These are phyloP conservation scores for Aureobasidium sp. DNA, from an alignment of 2,329 filamentous ascomycete species.

Conservation along the genomic window DNA sequence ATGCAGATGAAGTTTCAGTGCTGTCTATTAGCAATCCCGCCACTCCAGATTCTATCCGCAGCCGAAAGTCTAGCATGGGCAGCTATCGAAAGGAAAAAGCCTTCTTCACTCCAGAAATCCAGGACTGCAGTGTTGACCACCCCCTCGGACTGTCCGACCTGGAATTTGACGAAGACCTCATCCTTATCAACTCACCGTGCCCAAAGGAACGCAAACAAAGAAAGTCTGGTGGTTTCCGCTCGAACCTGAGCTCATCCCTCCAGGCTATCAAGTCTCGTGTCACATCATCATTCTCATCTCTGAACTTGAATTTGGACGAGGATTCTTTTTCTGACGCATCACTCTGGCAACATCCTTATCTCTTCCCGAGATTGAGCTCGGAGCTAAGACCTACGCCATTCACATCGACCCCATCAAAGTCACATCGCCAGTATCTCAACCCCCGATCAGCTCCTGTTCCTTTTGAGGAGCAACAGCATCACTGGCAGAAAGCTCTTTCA, in stretches of 20 bases:
- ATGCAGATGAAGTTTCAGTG: slow-evolving; percentile 41
- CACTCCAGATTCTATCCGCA: slow-evolving; percentile 35
- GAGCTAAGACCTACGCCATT: slow-evolving; percentile 53
- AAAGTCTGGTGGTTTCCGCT: slow-evolving; percentile 45
- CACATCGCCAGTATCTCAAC: slow-evolving; percentile 55
- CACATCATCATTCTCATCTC: slow-evolving; percentile 51
- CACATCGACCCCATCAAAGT: slow-evolving; percentile 48
- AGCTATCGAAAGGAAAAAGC: slow-evolving; percentile 40
- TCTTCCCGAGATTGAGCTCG: slow-evolving; percentile 52
- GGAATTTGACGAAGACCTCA: slow-evolving; percentile 24
- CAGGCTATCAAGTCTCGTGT: slow-evolving; percentile 56
- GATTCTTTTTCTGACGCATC: slow-evolving; percentile 49
- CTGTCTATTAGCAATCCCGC: slow-evolving; percentile 38
- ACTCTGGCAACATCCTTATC: slow-evolving; percentile 51
- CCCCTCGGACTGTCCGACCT: slow-evolving; percentile 43
- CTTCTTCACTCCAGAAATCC: slow-evolving; percentile 42
- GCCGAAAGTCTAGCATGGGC: slow-evolving; percentile 27
- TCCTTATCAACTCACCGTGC: slow-evolving; percentile 33
- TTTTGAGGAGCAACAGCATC: slow-evolving; percentile 33
- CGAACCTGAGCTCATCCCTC: slow-evolving; percentile 56
- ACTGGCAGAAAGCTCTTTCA: slow-evolving; percentile 31
- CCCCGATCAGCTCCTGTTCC: slow-evolving; percentile 40
- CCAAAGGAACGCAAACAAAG: slow-evolving; percentile 27
- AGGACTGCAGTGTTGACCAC: slow-evolving; percentile 52
- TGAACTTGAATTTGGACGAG: slow-evolving; percentile 32